phyloP scores from a whole-genome alignment of 176 grass and related monocot species.

The Hordeum vulgare region MorexV3_pseudomolecules_assembly NC_058521.1:544870252-544870751 shows the following conservation, averaged over 20 bases:
- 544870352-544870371: not conserved
- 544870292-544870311: not conserved
- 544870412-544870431: slow-evolving; percentile 8
- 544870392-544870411: not conserved
- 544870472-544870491: slow-evolving; percentile 47
- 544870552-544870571: slow-evolving; percentile 92
- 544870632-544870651: not conserved
- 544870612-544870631: slow-evolving; percentile 36
- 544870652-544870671: slow-evolving; percentile 7
- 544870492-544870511: slow-evolving; percentile 37
- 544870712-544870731: slow-evolving; percentile 43
- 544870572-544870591: slow-evolving; percentile 57
- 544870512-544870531: slow-evolving; percentile 73
- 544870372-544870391: not conserved
- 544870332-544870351: not conserved
- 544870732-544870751: slow-evolving; percentile 41
- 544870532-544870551: slow-evolving; percentile 70
- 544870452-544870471: slow-evolving; percentile 16
- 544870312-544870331: not conserved
- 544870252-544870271: not conserved
- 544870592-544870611: slow-evolving; percentile 51
- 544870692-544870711: slow-evolving; percentile 39
- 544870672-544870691: not conserved
- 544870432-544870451: slow-evolving; percentile 9
- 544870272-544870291: not conserved